Evolutionary conservation across 2,329 filamentous ascomycete species (phyloP).

Genomic region (Periconia digitata): DNA sequence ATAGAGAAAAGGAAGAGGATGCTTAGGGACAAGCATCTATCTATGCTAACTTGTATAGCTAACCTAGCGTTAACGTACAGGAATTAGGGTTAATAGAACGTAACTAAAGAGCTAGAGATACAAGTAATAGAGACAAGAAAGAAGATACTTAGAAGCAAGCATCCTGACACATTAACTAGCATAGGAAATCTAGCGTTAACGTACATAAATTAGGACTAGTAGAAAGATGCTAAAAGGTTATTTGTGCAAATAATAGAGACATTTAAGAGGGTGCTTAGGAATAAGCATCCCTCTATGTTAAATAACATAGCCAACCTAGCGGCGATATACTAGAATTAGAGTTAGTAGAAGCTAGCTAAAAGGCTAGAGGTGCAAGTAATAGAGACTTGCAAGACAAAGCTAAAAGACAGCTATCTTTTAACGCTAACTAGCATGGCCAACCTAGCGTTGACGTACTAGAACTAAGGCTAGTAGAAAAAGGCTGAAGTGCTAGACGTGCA

Average conservation of each 20-base stretch:
- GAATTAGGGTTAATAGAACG: slow-evolving; percentile 1
- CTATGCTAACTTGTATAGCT: not conserved
- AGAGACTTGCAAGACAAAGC: no score
- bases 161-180: not conserved
- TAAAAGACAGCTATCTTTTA: no score
- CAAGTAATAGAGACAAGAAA: not conserved
- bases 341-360: not conserved
- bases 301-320: not conserved
- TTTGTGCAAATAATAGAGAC: not conserved
- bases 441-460: no score
- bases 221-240: not conserved
- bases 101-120: not conserved
- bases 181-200: not conserved
- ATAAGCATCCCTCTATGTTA: slow-evolving; percentile 1
- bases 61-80: slow-evolving; percentile 4
- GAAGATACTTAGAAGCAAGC: not conserved
- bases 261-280: not conserved
- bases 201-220: no score
- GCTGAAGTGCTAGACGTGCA: no score
- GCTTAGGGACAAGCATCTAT: not conserved
- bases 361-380: no score
- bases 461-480: no score
- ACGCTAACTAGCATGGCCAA: no score
- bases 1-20: no score
- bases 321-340: slow-evolving; percentile 5